These are phyloP conservation scores for Juglanconis oblonga DNA, from an alignment of 2,329 filamentous ascomycete species.

Conservation along the genomic window DNA sequence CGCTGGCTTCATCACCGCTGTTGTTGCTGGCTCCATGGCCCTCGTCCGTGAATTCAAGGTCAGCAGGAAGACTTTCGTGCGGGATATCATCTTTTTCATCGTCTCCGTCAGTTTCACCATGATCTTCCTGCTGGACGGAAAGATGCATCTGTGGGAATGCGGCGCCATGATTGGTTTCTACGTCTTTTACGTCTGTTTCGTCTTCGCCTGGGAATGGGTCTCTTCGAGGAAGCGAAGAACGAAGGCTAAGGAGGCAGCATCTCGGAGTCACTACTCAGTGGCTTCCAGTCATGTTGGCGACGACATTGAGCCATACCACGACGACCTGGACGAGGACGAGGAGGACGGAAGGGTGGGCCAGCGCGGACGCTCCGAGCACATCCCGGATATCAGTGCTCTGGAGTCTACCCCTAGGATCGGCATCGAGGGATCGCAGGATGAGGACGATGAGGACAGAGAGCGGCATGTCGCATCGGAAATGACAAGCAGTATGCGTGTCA, in stretches of 20 bases:
- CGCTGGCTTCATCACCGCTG: conserved; percentile 91
- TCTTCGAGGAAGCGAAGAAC: conserved; percentile 58
- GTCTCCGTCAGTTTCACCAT: conserved; percentile 83
- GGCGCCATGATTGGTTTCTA: conserved; percentile 89
- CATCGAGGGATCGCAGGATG: conserved; percentile 34
- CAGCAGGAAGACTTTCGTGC: conserved; percentile 81
- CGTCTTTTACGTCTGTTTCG: conserved; percentile 80
- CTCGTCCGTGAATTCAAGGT: conserved; percentile 94
- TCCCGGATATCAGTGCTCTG: conserved; percentile 22
- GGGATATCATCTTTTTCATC: conserved; percentile 91
- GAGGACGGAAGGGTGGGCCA: conserved; percentile 43
- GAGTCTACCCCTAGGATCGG: conserved; percentile 39
- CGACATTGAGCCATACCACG: conserved; percentile 63
- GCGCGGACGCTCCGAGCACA: conserved; percentile 22
- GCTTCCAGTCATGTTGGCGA: conserved; percentile 49
- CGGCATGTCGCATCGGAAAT: conserved; percentile 76
- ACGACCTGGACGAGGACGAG: conserved; percentile 53
- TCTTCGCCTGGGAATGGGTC: conserved; percentile 92
- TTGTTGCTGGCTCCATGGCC: conserved; percentile 96
- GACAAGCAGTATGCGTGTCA: conserved; percentile 88
- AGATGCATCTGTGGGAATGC: conserved; percentile 85
- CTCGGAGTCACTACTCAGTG: conserved; percentile 70
- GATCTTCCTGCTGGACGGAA: conserved; percentile 80
- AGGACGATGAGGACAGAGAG: conserved; percentile 51
- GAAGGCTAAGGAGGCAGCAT: conserved; percentile 65